phyloP scores from a whole-genome alignment of 1,284 basidiomycete genomes.

The Cryptococcus sp. region DNA sequence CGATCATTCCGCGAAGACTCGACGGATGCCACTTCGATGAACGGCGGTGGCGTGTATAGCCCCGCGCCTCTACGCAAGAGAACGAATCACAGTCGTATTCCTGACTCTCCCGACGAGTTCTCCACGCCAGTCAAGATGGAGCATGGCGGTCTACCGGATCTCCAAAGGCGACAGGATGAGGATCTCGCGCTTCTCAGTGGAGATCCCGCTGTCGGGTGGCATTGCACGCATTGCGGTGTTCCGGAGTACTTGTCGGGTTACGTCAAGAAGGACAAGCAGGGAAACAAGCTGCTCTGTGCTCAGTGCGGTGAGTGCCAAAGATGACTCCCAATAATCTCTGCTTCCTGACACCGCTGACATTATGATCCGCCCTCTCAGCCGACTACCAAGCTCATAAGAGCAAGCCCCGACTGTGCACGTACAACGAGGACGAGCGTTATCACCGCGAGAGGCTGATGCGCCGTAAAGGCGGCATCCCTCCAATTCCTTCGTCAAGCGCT shows the following conservation, averaged over 20 bases:
- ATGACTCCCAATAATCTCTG: too few species aligned
- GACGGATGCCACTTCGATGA: slow-evolving; percentile 11
- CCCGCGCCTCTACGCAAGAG: slow-evolving; percentile 21
- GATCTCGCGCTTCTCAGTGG: neutral
- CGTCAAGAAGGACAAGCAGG: slow-evolving; percentile 73
- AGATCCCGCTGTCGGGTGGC: slow-evolving; percentile 62
- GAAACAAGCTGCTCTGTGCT: slow-evolving; percentile 88
- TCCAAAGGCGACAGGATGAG: neutral
- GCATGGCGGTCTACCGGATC: neutral
- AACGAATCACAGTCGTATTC: slow-evolving; percentile 20
- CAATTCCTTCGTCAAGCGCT: too few species aligned
- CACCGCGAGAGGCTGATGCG: slow-evolving; percentile 58
- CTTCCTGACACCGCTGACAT: too few species aligned
- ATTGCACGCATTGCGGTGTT: slow-evolving; percentile 87
- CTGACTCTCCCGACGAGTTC: slow-evolving; percentile 24
- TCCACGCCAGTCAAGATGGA: slow-evolving; percentile 19
- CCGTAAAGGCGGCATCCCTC: too few species aligned
- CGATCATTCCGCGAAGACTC: slow-evolving; percentile 34
- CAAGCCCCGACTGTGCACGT: slow-evolving; percentile 23
- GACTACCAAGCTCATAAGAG: slow-evolving; percentile 24
- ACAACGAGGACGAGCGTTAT: slow-evolving; percentile 61
- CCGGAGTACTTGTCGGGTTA: slow-evolving; percentile 75
- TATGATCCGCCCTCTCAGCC: slow-evolving; percentile 5
- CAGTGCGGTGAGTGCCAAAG: slow-evolving; percentile 70
- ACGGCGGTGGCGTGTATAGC: slow-evolving; percentile 11